Conservation (phyloP, 2,329 filamentous ascomycete genomes). For the Saccharata proteae region DNA sequence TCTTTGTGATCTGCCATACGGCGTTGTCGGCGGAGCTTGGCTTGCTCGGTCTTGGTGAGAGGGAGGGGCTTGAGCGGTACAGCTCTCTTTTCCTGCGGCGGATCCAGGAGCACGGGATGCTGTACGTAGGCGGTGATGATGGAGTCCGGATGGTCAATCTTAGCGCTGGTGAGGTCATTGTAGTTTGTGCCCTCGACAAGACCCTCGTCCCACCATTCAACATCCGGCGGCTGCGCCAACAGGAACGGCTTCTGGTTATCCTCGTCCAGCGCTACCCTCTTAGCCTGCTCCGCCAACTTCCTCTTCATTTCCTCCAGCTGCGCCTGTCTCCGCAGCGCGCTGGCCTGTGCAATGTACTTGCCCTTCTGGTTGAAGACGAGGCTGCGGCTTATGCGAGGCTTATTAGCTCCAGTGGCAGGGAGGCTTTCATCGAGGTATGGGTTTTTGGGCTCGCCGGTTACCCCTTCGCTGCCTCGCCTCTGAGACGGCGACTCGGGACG, state of each 20-base stretch:
- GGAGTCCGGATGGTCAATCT: slow-evolving; percentile 64
- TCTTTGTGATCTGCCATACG: slow-evolving; percentile 92
- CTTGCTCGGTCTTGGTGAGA: slow-evolving; percentile 80
- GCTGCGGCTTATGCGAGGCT: slow-evolving; percentile 58
- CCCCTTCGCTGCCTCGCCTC: slow-evolving; percentile 24
- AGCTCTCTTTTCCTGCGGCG: slow-evolving; percentile 75
- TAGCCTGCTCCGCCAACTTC: slow-evolving; percentile 73
- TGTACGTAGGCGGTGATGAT: slow-evolving; percentile 88
- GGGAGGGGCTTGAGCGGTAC: slow-evolving; percentile 80
- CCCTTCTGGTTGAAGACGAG: slow-evolving; percentile 90
- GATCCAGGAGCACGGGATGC: slow-evolving; percentile 81
- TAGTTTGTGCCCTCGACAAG: slow-evolving; percentile 67
- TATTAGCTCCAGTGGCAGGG: slow-evolving; percentile 43
- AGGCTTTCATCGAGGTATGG: slow-evolving; percentile 71
- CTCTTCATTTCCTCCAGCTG: slow-evolving; percentile 91
- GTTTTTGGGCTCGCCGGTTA: slow-evolving; percentile 53
- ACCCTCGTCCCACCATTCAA: slow-evolving; percentile 98
- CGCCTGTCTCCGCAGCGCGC: slow-evolving; percentile 74
- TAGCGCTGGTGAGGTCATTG: slow-evolving; percentile 55
- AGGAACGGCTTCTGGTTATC: slow-evolving; percentile 85
- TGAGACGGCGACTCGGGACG: slow-evolving; percentile 36
- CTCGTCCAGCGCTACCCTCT: slow-evolving; percentile 89
- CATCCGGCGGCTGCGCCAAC: slow-evolving; percentile 68
- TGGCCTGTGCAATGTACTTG: slow-evolving; percentile 93
- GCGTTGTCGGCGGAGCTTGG: slow-evolving; percentile 78